These are phyloP conservation scores for Anthoceros angustus DNA, from an alignment of 225 moss, liverwort and hornwort genomes.

Conservation along the genomic window DNA sequence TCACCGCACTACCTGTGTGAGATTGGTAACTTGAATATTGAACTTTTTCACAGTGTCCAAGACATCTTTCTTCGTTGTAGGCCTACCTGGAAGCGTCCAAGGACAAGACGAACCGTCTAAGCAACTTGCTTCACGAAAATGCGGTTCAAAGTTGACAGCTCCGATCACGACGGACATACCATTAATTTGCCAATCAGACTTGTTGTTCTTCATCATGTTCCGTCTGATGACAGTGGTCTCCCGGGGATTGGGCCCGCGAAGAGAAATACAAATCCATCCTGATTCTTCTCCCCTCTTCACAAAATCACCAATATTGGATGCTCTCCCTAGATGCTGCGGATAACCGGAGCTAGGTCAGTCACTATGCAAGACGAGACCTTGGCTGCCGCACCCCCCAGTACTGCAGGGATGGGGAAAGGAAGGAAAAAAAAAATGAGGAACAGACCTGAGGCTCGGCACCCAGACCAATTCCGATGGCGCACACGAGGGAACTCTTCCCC, in stretches of 20 bases:
- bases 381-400: too few relatives aligned
- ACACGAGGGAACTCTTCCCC: constrained; percentile 90
- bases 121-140: neutral
- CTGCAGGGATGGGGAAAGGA: neutral
- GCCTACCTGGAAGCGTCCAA: constrained; percentile 16
- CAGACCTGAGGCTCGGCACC: constrained; percentile 88
- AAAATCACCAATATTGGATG: constrained; percentile 74
- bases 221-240: constrained; percentile 48
- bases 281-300: constrained; percentile 87
- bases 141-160: neutral
- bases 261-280: constrained; percentile 72
- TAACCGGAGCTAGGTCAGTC: neutral
- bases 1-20: constrained; percentile 53
- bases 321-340: constrained; percentile 71
- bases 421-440: neutral
- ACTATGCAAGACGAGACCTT: too few relatives aligned
- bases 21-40: constrained; percentile 84
- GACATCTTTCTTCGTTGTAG: constrained; percentile 49
- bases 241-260: constrained; percentile 36
- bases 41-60: constrained; percentile 55
- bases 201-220: constrained; percentile 69
- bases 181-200: constrained; percentile 71
- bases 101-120: neutral
- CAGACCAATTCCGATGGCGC: constrained; percentile 89
- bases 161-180: constrained; percentile 21